Percentiles rank a stretch among this genome's conserved stretches.
Evolutionary conservation across 495 filamentous ascomycete genomes (phyloP).

Genomic region (Filosporella fistucella): DNA sequence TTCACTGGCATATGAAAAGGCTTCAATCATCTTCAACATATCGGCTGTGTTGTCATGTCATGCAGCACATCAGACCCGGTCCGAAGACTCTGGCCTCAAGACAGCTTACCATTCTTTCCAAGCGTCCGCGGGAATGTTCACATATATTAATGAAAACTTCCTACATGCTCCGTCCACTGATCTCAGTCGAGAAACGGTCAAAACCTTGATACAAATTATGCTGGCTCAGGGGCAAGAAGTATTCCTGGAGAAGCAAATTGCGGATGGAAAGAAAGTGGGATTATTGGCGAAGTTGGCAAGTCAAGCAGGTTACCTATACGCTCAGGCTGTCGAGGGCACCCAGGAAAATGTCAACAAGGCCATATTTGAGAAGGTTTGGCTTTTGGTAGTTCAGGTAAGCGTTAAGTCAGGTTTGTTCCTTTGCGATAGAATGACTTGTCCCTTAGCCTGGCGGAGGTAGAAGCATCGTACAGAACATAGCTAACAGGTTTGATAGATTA

Average conservation of each 20-base stretch:
- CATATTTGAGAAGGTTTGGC: slow-evolving; percentile 95
- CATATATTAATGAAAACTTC: slow-evolving; percentile 99
- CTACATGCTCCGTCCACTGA: slow-evolving; percentile 94
- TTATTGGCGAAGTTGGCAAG: slow-evolving; percentile 88
- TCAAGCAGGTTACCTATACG: slow-evolving; percentile 83
- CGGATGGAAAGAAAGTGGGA: slow-evolving; percentile 89
- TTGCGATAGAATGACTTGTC: too few species aligned
- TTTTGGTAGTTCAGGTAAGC: slow-evolving; percentile 71
- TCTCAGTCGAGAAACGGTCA: slow-evolving; percentile 89
- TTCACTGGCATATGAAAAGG: slow-evolving; percentile 96
- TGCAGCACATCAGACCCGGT: slow-evolving; percentile 87
- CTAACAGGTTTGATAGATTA: slow-evolving; percentile 40
- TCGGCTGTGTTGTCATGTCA: slow-evolving; percentile 95
- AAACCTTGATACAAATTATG: slow-evolving; percentile 87
- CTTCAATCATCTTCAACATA: slow-evolving; percentile 99
- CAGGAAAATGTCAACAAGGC: slow-evolving; percentile 90
- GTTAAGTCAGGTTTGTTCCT: too few species aligned
- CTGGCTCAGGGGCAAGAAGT: slow-evolving; percentile 95
- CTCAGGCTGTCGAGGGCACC: slow-evolving; percentile 80
- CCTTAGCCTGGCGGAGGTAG: too few species aligned
- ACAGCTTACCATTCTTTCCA: slow-evolving; percentile 98
- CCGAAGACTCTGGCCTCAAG: slow-evolving; percentile 88
- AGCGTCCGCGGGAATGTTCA: slow-evolving; percentile 97
- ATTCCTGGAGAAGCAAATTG: slow-evolving; percentile 93
- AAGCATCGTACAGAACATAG: too few species aligned